A percentile compares a stretch with the other conserved stretches of the same genome.
These are phyloP conservation scores for Elsinoe batatas DNA, from an alignment of 2,329 filamentous ascomycete species.

Conservation along the genomic window DNA sequence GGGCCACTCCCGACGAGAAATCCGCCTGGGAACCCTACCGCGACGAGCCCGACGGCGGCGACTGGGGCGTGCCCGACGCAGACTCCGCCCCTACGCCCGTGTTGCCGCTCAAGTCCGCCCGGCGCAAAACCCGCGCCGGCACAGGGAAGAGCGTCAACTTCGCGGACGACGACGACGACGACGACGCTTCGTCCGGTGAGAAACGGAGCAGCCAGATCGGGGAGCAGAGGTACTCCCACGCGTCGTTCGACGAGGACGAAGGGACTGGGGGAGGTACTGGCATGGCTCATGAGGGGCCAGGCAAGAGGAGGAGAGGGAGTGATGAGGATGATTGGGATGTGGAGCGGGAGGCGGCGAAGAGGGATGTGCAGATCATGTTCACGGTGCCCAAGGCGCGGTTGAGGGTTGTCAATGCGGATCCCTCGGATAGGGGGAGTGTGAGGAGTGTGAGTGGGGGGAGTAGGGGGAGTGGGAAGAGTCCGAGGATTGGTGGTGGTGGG, in stretches of 20 bases:
- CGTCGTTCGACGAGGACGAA: slow-evolving; percentile 42
- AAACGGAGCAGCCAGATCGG: not conserved
- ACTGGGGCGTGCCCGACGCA: slow-evolving; percentile 23
- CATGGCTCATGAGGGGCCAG: not conserved
- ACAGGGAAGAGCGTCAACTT: slow-evolving; percentile 45
- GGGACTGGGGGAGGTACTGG: slow-evolving; percentile 15
- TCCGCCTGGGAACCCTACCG: slow-evolving; percentile 22
- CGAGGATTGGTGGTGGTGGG: not conserved
- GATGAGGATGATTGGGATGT: slow-evolving; percentile 42
- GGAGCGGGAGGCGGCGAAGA: slow-evolving; percentile 36
- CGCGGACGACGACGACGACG: not conserved
- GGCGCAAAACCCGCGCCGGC: slow-evolving; percentile 23
- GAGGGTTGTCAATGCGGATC: slow-evolving; percentile 77
- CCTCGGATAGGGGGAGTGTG: slow-evolving; percentile 29
- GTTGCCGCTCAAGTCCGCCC: not conserved
- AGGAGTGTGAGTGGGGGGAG: slow-evolving; percentile 25
- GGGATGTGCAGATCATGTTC: slow-evolving; percentile 61
- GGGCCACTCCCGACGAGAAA: slow-evolving; percentile 17
- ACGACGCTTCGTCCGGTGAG: not conserved
- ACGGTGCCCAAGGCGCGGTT: slow-evolving; percentile 81
- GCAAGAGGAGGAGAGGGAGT: slow-evolving; percentile 21
- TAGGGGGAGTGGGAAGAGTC: slow-evolving; percentile 5
- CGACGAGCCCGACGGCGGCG: slow-evolving; percentile 24
- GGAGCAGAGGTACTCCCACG: slow-evolving; percentile 65
- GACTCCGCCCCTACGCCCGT: not conserved